Base-by-base conservation (phyloP, 1,284 basidiomycete species). In the Athelia psychrophila region DNA sequence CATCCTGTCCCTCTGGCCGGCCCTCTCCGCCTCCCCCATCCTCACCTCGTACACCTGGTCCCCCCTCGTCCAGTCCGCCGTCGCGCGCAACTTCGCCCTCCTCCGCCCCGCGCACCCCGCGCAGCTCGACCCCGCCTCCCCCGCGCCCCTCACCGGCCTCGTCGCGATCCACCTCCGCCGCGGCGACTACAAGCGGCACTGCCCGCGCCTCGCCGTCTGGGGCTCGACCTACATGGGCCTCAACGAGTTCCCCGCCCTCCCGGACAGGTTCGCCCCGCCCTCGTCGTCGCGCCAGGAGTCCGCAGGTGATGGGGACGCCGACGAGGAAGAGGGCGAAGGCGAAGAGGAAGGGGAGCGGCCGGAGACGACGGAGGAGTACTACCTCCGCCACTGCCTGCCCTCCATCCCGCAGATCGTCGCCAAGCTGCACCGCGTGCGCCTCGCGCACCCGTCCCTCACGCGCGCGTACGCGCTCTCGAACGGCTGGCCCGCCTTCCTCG, bases 151-250 rank as follows among this genome's bases (percentile, higher is more conserved):
- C 25, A 61, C 72, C 3, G 83, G 81, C 1, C 69, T 88, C 15
- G 66, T 88, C 25, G 86, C 83, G 1, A 59, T 89, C 12, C 86
- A 90, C 59, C 68, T 88, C 46, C 79, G 86, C 0, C 72, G 84
- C 2, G 87, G 86, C 9, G 87, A 89, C 64, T 89, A 80, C 63
- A 71, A 62, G 30, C 71, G 77, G 0, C 85, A 87, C 61, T 89
- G 86, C 59, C 66, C 70, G 5, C 73, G 78, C 53, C 74, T 87
- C 32, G 77, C 77, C 1, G 59, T 66, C 3, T 84, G 78, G 78
- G 63, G 65, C 22, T 63, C 76, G 0, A 57, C 61, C 0, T 88
- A 78, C 65, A 79, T 80, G 65, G 84, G 81, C 3, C 74, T 85
- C 56, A 86, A 84, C 60, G 73, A 76, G 48, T 75, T 80, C 53